Base-by-base conservation (phyloP, 108 stramenopile species). In the Thalassiosira profunda region DNA sequence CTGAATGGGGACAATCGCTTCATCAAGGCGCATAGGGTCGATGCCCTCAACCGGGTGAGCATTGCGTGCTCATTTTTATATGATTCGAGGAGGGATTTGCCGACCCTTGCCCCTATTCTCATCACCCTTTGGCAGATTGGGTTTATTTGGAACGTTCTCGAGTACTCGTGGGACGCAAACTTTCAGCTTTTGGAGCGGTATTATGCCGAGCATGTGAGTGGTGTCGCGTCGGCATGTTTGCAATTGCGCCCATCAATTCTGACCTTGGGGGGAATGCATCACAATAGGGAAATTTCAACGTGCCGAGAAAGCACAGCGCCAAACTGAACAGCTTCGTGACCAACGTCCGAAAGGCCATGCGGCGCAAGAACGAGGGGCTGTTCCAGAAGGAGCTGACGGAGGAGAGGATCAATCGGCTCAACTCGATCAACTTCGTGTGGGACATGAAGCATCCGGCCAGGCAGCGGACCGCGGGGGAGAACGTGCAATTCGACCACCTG, bases 1-100 rank as follows among this genome's bases (percentile, higher is more conserved):
- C 37, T 59, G 56, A 67, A 67, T 24, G 65, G 65, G 9, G 65
- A 67, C 38, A 67, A 28, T 18, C 58, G 59, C 37, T 58, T 59
- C 57, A 67, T 67, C 37, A 67, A 67, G 57, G 20, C 40, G 25
- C 65, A 67, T 60, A 21, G 65, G 18, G 26, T 67, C 25, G 36
- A 38, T 26, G 65, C 65, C 23, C 42, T 67, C 7, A 58, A 67
- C 36, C 24, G 24, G 62, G 46, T 51, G 1, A 2, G 28, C 21
- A 14, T 2, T 5, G n/a, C n/a, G n/a, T n/a, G n/a, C n/a, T n/a
- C n/a, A n/a, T n/a, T n/a, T n/a, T n/a, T n/a, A n/a, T n/a, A n/a
- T n/a, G n/a, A n/a, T n/a, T n/a, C n/a, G n/a, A n/a, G n/a, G n/a
- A n/a, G n/a, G n/a, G n/a, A n/a, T n/a, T n/a, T n/a, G n/a, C n/a